Conservation (phyloP, 768 basidiomycete species). For the Trametes coccinea region DNA sequence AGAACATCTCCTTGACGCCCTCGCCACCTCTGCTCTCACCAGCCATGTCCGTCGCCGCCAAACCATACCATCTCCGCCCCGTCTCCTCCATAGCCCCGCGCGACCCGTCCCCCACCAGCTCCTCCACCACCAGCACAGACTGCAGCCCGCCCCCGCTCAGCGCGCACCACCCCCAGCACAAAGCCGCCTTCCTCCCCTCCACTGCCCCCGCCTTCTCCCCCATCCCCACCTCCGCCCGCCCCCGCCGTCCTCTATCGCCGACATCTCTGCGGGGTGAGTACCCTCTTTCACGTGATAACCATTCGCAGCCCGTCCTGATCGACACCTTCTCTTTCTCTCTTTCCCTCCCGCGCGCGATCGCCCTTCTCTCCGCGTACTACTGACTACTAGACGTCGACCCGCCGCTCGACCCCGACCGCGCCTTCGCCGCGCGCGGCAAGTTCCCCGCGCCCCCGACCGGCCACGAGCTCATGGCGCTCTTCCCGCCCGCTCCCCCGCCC, state of each 20-base stretch:
- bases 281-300: neutral
- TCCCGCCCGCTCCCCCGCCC: slow-evolving; percentile 69
- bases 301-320: neutral
- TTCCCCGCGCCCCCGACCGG: slow-evolving; percentile 79
- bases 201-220: slow-evolving; percentile 34
- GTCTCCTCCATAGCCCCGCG: slow-evolving; percentile 45
- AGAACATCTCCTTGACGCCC: neutral
- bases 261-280: slow-evolving; percentile 58
- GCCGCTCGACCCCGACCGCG: slow-evolving; percentile 43
- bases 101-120: slow-evolving; percentile 55
- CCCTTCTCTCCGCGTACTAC: neutral
- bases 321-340: neutral
- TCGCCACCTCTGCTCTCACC: neutral
- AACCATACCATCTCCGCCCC: slow-evolving; percentile 56
- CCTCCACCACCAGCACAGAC: slow-evolving; percentile 47
- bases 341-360: neutral
- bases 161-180: slow-evolving; percentile 7
- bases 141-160: slow-evolving; percentile 35
- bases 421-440: slow-evolving; percentile 48
- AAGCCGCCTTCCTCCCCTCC: slow-evolving; percentile 12
- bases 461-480: slow-evolving; percentile 84
- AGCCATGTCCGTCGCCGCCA: slow-evolving; percentile 22
- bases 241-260: slow-evolving; percentile 63
- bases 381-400: slow-evolving; percentile 60
- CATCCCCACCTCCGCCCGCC: slow-evolving; percentile 32